Base-by-base conservation (phyloP, 352 stramenopile genomes). In the Phytophthora fragariaefolia region DNA sequence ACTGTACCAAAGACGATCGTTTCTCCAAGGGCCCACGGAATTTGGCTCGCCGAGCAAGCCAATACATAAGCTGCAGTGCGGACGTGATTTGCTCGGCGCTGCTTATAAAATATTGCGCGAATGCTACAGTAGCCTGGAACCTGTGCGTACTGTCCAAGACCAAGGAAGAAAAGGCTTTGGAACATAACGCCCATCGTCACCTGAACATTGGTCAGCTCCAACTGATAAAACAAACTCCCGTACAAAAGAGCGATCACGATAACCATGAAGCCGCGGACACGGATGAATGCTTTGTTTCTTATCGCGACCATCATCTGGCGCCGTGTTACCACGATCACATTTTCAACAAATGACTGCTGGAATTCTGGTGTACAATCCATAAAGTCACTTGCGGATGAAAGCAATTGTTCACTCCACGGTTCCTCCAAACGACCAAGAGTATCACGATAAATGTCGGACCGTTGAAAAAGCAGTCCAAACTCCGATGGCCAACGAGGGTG, bases 101-200 rank as follows among this genome's bases (percentile, higher is more conserved):
- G 58, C 28, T 66, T 66, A 27, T 97, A 97, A 66, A 95, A 97
- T 12, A 93, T 71, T 0, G 46, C 61, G 13, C 82, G 83, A 9
- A 71, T 73, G 23, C 76, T 71, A 70, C 96, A 87, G 48, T 96
- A 91, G 27, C 76, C 77, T 13, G 87, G 79, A 22, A 98, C 66
- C 40, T 93, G 81, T 7, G 89, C 61, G 38, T 91, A 90, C 23
- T 87, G 79, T 5, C 87, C 86, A 28, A 97, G 63, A 5, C 80
- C 85, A 1, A 95, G 68, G 57, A 95, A 97, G 61, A 97, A 89
- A 20, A 88, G 74, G 56, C 72, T 83, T 50, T 91, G 86, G 59
- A 97, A 97, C 5, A 97, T 53, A 22, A 97, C 69, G 45, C 93
- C 90, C 46, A 97, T 73, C n/a, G 91, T 69, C 10, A 87, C 58